A percentile compares a stretch with the other conserved stretches of the same genome.
Conservation (phyloP, 139 green algal genomes). For the Chlamydomonas eustigma region DNA sequence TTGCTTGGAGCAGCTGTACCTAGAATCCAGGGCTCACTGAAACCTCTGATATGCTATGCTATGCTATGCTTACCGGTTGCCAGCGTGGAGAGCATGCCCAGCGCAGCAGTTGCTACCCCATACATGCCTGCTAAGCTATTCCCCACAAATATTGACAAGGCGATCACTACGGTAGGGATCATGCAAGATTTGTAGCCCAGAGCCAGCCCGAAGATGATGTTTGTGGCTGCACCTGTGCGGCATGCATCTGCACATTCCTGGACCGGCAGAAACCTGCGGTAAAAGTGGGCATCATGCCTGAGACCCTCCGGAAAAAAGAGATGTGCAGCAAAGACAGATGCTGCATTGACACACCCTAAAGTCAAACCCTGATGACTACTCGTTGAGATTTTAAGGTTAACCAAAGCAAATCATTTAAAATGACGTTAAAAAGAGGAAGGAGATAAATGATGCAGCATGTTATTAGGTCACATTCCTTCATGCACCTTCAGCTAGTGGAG, state of each 20-base stretch:
- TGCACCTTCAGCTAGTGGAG: no score
- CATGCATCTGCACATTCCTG: slow-evolving; percentile 90
- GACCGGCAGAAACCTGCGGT: slow-evolving; percentile 6
- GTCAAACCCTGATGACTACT: no score
- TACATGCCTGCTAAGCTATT: slow-evolving; percentile 70
- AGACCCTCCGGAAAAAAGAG: no score
- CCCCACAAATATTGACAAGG: slow-evolving; percentile 69
- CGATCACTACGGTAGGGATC: slow-evolving; percentile 79
- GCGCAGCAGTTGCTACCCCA: slow-evolving; percentile 91
- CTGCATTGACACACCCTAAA: no score
- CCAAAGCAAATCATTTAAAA: no score
- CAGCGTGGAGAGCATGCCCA: slow-evolving; percentile 95
- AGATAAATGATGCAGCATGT: no score
- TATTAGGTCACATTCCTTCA: no score
- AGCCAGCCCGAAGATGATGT: slow-evolving; percentile 98
- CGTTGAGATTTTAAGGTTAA: no score
- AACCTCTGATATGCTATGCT: no score
- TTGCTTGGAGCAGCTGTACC: neutral
- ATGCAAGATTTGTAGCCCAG: slow-evolving; percentile 93
- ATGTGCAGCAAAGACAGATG: no score
- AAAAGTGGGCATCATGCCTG: no score
- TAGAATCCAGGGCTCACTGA: neutral
- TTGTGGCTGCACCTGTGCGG: slow-evolving; percentile 88
- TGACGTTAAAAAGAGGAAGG: no score
- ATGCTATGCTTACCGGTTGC: slow-evolving; percentile 63